phyloP scores from a whole-genome alignment of 257 asterid genomes.

The Nicotiana attenuata region DNA sequence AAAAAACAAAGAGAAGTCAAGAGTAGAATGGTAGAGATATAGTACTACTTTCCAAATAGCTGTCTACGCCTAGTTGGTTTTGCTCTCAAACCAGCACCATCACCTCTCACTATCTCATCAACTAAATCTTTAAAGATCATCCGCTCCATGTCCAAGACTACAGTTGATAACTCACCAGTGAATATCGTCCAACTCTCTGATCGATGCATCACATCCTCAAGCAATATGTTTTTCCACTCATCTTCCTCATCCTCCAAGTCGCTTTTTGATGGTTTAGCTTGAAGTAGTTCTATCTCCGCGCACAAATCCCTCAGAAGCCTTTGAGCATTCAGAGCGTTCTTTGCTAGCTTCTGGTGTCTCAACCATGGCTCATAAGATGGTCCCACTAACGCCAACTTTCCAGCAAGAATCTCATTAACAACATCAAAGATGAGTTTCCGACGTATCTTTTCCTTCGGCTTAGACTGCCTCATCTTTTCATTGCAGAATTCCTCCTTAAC shows the following conservation, averaged over 20 bases:
- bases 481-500: slow-evolving; percentile 27
- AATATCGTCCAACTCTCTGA: slow-evolving; percentile 55
- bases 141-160: slow-evolving; percentile 75
- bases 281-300: slow-evolving; percentile 60
- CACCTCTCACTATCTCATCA: slow-evolving; percentile 71
- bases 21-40: not conserved
- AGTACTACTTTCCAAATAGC: slow-evolving; percentile 36
- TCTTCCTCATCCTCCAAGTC: slow-evolving; percentile 47
- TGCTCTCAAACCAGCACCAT: slow-evolving; percentile 37
- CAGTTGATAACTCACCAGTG: slow-evolving; percentile 51
- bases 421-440: slow-evolving; percentile 72
- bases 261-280: slow-evolving; percentile 32
- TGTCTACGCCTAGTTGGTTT: slow-evolving; percentile 49
- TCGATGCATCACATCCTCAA: slow-evolving; percentile 47
- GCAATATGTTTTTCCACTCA: slow-evolving; percentile 49
- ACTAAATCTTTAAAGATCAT: slow-evolving; percentile 80
- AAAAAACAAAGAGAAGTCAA: not conserved
- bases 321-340: slow-evolving; percentile 49
- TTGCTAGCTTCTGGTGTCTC: slow-evolving; percentile 33
- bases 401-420: slow-evolving; percentile 71
- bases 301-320: slow-evolving; percentile 76
- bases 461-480: slow-evolving; percentile 25
- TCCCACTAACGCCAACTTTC: slow-evolving; percentile 35
- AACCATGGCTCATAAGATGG: slow-evolving; percentile 35
- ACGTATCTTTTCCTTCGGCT: slow-evolving; percentile 35